Evolutionary conservation across 495 filamentous ascomycete genomes (phyloP), one percentile per base, ranked within the genome.

Genomic region (Hypoxylon subgilvum): DNA sequence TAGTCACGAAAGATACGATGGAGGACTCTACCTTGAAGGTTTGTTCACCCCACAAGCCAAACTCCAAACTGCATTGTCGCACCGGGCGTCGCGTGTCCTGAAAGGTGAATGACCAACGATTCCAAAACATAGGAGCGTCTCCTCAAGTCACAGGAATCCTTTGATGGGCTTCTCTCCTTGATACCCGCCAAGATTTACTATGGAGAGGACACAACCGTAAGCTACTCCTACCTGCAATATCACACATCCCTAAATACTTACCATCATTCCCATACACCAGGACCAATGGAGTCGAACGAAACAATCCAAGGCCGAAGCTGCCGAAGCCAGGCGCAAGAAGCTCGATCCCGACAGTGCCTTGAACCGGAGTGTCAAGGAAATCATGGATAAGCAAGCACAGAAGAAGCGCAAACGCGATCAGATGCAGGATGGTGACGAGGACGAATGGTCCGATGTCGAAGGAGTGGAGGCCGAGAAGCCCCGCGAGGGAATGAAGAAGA

Each of bases 171-270:
- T 13, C 80, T 98, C 57, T 93, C 92, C 19, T 78, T 98, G 40
- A 96, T 96, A 66, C 94, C 94, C 21, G 92, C 91, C 16, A 92
- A 93, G 72, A 85, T 88, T 63, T 96, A 96, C 74, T 96, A 94
- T 69, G 90, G 87, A 31, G 86, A 92, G 65, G 91, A 95, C 63
- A 86, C 77, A 32, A 92, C 77, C 75, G 92, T 96, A 87, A 63
- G 90, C 86, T 45, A n/a, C 25, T 10, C 43, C 28, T 27, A 34
- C 35, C 16, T 40, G 42, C 10, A 46, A 9, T 28, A 47, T 21
- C n/a, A 1, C 47, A 21, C 13, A 27, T n/a, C 31, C 34, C 38
- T 27, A 27, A 52, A 16, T 41, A 25, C 51, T 69, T 42, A 61
- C 55, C 63, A 41, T 57, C 49, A 7, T 32, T 51, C 58, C n/a